Evolutionary conservation across 306 rosid genomes (phyloP).

Genomic region (Hippophae tibetana): DNA sequence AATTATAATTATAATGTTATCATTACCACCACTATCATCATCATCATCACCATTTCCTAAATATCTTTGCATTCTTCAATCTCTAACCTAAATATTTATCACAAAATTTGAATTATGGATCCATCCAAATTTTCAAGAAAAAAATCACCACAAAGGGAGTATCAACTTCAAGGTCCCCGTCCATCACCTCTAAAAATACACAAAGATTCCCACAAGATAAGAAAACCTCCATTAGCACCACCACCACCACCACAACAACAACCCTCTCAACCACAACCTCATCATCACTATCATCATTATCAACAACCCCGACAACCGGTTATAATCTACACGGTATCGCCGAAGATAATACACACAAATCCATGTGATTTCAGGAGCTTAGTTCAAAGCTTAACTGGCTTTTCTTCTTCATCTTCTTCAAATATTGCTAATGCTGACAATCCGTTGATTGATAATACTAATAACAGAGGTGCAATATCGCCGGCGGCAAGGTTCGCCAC

Average conservation of each 20-base stretch:
- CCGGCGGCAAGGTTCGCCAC: slow-evolving; percentile 56
- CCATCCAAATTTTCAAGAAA: slow-evolving; percentile 14
- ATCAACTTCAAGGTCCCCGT: slow-evolving; percentile 73
- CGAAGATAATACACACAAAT: slow-evolving; percentile 68
- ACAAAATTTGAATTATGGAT: slow-evolving; percentile 10
- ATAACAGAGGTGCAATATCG: slow-evolving; percentile 16
- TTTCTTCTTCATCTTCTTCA: slow-evolving; percentile 15
- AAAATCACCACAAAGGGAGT: slow-evolving; percentile 60
- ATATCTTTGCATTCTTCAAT: not conserved
- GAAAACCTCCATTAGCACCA: slow-evolving; percentile 56
- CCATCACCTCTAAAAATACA: slow-evolving; percentile 57
- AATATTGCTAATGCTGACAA: slow-evolving; percentile 1
- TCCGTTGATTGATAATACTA: not conserved
- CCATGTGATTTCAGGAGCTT: slow-evolving; percentile 69
- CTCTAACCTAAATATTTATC: not conserved
- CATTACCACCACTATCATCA: not conserved
- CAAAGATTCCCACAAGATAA: slow-evolving; percentile 71
- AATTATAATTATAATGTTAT: slow-evolving; percentile 12
- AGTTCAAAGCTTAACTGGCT: slow-evolving; percentile 80
- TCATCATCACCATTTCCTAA: not conserved
- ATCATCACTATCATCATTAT: not conserved
- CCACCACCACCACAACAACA: slow-evolving; percentile 6
- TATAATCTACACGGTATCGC: slow-evolving; percentile 74
- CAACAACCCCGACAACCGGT: slow-evolving; percentile 48
- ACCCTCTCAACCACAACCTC: not conserved